Conservation (phyloP, 768 basidiomycete genomes). For the Scleroderma citrinum region DNA sequence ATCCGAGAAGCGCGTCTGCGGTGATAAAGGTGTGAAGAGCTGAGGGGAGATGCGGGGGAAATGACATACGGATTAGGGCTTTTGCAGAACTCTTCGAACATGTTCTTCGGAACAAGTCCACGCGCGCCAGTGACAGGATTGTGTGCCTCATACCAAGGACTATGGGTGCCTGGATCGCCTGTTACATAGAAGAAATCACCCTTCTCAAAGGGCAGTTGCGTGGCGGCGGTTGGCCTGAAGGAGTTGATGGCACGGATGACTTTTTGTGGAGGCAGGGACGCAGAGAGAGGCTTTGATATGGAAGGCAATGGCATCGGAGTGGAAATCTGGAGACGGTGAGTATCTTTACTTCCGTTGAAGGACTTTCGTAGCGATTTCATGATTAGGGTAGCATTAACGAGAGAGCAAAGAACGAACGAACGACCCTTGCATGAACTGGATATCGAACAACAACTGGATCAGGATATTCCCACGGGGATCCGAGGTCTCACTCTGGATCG, state of each 20-base stretch:
- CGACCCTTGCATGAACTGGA: conserved; percentile 10
- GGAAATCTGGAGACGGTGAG: conserved; percentile 57
- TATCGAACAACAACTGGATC: not conserved
- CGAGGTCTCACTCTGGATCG: too few species aligned
- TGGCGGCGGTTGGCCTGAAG: conserved; percentile 66
- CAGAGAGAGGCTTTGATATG: conserved; percentile 62
- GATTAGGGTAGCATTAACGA: conserved; percentile 17
- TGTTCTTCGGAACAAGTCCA: conserved; percentile 79
- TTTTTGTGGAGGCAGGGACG: conserved; percentile 84
- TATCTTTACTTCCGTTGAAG: conserved; percentile 60
- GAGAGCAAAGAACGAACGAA: conserved; percentile 2
- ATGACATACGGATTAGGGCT: conserved; percentile 52
- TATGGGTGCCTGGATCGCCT: conserved; percentile 54
- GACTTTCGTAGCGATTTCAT: conserved; percentile 88
- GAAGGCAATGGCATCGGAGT: conserved; percentile 62
- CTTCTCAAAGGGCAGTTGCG: conserved; percentile 84
- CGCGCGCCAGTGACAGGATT: conserved; percentile 90
- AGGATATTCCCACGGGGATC: conserved; percentile 9
- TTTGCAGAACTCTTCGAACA: conserved; percentile 91
- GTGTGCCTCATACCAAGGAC: conserved; percentile 86
- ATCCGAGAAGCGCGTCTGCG: conserved; percentile 35
- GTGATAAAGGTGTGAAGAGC: conserved; percentile 1
- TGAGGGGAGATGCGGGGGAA: conserved; percentile 3
- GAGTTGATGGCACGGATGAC: conserved; percentile 80
- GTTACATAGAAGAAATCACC: conserved; percentile 99